Conservation (phyloP, 2,329 filamentous ascomycete genomes). For the Penicillium oxalicum region DNA sequence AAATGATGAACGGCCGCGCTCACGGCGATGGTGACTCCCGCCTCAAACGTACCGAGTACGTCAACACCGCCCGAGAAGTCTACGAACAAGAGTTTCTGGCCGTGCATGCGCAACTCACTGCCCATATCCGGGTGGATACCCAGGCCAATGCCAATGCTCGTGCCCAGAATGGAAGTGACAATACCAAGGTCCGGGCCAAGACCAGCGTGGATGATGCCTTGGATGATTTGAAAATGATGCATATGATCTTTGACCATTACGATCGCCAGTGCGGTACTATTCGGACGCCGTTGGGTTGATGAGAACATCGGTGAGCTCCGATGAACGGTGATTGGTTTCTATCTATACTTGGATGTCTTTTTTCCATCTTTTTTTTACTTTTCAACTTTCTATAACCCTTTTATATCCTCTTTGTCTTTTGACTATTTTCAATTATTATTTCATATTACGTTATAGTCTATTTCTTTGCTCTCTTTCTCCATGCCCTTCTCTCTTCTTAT, state of each 20-base stretch:
- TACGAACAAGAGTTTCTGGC: slow-evolving; percentile 33
- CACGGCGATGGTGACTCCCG: background rate
- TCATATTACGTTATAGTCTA: no score
- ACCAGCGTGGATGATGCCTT: slow-evolving; percentile 33
- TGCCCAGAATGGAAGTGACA: no score
- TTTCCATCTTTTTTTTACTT: no score
- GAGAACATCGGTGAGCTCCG: background rate
- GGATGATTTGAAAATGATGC: slow-evolving; percentile 33
- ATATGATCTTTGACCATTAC: slow-evolving; percentile 33
- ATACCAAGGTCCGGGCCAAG: slow-evolving; percentile 18
- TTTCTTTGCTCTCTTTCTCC: no score
- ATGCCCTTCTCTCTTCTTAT: no score
- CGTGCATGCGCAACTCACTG: slow-evolving; percentile 32
- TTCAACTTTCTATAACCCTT: no score
- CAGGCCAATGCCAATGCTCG: no score
- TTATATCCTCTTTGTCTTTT: no score
- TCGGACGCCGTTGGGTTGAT: slow-evolving; percentile 28
- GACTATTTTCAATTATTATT: no score
- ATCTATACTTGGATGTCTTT: no score
- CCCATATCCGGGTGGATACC: slow-evolving; percentile 13
- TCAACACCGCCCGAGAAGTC: slow-evolving; percentile 34
- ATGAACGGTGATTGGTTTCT: no score
- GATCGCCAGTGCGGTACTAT: slow-evolving; percentile 33
- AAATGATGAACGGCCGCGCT: background rate
- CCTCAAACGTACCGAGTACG: slow-evolving; percentile 22